Percentiles rank a stretch among this genome's conserved stretches.
Conservation (phyloP, 129 eudicot species). For the Centrapalus pauciflorus region DNA sequence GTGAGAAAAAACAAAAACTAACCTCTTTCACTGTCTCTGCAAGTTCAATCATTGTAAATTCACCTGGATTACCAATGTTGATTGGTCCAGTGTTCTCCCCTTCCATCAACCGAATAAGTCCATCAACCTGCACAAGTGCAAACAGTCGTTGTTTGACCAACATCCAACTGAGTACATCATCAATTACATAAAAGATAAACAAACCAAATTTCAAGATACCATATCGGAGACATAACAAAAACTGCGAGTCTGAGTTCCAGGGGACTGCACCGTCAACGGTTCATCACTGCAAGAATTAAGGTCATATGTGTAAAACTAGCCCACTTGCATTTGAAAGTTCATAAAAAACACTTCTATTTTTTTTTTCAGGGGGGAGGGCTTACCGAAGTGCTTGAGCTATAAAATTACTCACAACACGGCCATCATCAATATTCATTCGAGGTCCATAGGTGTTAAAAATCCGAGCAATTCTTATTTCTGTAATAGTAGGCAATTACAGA, state of each 20-base stretch:
- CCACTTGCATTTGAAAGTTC: not conserved
- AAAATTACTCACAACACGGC: constrained; percentile 87
- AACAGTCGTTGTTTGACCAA: constrained; percentile 8
- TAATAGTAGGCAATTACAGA: not conserved
- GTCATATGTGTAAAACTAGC: not conserved
- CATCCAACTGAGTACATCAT: not conserved
- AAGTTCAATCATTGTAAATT: constrained; percentile 87
- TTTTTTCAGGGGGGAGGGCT: not conserved
- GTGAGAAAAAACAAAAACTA: not conserved
- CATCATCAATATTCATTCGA: constrained; percentile 84
- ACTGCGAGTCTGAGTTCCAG: constrained; percentile 85
- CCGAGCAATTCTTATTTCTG: constrained; percentile 71
- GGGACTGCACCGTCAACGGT: constrained; percentile 73
- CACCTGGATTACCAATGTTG: constrained; percentile 87
- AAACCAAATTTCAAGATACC: constrained; percentile 12
- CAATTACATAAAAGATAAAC: not conserved
- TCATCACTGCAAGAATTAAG: constrained; percentile 47
- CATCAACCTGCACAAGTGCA: constrained; percentile 51
- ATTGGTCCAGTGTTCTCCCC: constrained; percentile 82
- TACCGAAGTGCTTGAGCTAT: constrained; percentile 83
- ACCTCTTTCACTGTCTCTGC: constrained; percentile 83
- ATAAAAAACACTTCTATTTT: no score
- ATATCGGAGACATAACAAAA: constrained; percentile 82
- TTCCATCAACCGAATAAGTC: constrained; percentile 80
- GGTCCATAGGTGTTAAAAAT: constrained; percentile 89